Conservation (phyloP, 371 early-diverging fungal genomes). For the Rhizopus sp. region DNA sequence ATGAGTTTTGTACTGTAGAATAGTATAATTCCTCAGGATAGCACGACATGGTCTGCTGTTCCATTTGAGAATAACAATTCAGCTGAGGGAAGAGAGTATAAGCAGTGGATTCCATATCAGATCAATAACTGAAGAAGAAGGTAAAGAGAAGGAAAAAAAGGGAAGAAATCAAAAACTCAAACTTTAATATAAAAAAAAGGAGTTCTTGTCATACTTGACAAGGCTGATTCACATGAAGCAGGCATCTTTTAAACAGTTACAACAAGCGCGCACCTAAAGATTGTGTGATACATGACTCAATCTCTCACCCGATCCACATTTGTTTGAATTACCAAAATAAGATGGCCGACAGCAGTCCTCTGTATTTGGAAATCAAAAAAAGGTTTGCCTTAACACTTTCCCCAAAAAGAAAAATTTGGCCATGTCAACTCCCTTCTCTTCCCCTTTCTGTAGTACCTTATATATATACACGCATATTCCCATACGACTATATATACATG, state of each 20-base stretch:
- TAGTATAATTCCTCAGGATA: background rate
- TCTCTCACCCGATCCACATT: constrained; percentile 1
- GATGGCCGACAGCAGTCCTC: background rate
- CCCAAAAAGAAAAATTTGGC: too few relatives aligned
- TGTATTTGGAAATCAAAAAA: too few relatives aligned
- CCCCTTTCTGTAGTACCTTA: too few relatives aligned
- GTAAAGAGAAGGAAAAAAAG: background rate
- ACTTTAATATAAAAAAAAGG: background rate
- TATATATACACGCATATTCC: too few relatives aligned
- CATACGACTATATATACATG: too few relatives aligned
- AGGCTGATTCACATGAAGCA: constrained; percentile 1
- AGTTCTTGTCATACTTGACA: background rate
- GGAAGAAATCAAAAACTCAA: background rate
- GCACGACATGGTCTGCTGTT: background rate
- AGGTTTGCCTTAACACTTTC: too few relatives aligned
- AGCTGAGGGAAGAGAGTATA: background rate
- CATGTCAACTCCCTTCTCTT: too few relatives aligned
- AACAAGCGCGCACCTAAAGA: background rate
- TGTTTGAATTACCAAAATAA: background rate
- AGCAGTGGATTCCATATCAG: background rate
- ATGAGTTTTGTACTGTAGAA: background rate
- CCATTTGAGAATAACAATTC: background rate
- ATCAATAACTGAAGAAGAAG: background rate
- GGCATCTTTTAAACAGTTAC: background rate
- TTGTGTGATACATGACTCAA: constrained; percentile 1